These are phyloP conservation scores for Sergeia podlipaevii DNA, from an alignment of 208 protist genomes.

Conservation along the genomic window DNA sequence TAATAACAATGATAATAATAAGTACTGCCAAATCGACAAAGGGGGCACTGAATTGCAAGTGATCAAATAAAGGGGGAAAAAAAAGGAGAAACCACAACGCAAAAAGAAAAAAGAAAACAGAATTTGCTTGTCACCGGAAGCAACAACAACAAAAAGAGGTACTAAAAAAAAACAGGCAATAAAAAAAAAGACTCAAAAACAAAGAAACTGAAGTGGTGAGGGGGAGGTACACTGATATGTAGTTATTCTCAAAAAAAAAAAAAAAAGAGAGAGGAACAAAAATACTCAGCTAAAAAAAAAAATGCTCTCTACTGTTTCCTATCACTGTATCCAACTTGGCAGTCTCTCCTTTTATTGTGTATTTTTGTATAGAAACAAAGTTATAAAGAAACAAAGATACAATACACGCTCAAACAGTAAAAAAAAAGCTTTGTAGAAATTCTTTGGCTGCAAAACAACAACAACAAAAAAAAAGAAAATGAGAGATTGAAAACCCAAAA, in stretches of 20 bases:
- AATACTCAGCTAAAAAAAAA: not conserved
- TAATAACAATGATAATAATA: no score
- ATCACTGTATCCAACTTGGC: no score
- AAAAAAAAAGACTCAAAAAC: slow-evolving; percentile 1
- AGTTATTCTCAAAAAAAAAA: slow-evolving; percentile 6
- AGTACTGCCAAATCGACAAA: no score
- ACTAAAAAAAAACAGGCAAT: not conserved
- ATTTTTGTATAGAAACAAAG: slow-evolving; percentile 8
- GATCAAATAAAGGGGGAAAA: no score
- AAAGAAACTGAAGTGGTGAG: not conserved
- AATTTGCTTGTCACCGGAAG: no score
- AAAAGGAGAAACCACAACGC: no score
- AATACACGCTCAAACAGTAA: not conserved
- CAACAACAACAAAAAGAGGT: slow-evolving; percentile 2
- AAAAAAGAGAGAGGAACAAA: slow-evolving; percentile 3
- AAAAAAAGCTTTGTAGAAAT: slow-evolving; percentile 1
- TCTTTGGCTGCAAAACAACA: slow-evolving; percentile 11
- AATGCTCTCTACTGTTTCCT: no score
- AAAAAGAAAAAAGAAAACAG: no score
- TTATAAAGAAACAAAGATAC: slow-evolving; percentile 4
- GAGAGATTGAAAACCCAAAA: not conserved
- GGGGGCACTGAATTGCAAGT: no score
- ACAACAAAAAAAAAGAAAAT: slow-evolving; percentile 4
- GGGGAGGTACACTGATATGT: not conserved
- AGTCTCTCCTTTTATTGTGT: no score